Evolutionary conservation across 139 green algal genomes (phyloP).

Genomic region (Bryopsis sp.): DNA sequence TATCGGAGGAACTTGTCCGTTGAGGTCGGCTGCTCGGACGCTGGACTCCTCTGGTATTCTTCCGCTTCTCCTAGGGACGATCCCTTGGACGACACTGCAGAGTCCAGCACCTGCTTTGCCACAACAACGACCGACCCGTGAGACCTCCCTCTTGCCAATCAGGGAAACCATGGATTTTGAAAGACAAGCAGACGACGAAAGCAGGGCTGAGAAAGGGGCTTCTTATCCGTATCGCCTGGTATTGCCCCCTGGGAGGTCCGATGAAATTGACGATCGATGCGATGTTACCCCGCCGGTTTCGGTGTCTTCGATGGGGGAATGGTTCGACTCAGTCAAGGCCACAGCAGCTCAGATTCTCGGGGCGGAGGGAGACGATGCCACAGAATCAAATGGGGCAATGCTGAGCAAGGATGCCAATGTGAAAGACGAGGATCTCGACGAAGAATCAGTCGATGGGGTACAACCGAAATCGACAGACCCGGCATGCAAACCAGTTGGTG

Average conservation of each 20-base stretch:
- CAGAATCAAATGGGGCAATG: too few species aligned
- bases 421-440: too few species aligned
- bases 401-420: too few species aligned
- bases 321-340: slow-evolving; percentile 10
- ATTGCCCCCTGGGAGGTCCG: too few species aligned
- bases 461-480: too few species aligned
- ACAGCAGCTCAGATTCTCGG: slow-evolving; percentile 10
- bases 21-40: slow-evolving; percentile 29
- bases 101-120: not conserved
- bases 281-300: not conserved
- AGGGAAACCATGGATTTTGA: slow-evolving; percentile 1
- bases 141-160: not conserved
- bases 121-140: not conserved
- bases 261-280: too few species aligned
- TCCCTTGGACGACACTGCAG: not conserved
- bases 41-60: slow-evolving; percentile 26
- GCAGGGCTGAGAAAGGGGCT: not conserved
- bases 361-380: not conserved
- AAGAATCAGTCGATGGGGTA: too few species aligned
- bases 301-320: not conserved
- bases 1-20: slow-evolving; percentile 50
- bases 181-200: not conserved
- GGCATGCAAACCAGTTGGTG: too few species aligned
- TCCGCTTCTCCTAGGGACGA: slow-evolving; percentile 17
- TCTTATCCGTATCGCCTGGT: not conserved